Conservation (phyloP, 257 asterid genomes). For the Nemophila menziesii region DNA sequence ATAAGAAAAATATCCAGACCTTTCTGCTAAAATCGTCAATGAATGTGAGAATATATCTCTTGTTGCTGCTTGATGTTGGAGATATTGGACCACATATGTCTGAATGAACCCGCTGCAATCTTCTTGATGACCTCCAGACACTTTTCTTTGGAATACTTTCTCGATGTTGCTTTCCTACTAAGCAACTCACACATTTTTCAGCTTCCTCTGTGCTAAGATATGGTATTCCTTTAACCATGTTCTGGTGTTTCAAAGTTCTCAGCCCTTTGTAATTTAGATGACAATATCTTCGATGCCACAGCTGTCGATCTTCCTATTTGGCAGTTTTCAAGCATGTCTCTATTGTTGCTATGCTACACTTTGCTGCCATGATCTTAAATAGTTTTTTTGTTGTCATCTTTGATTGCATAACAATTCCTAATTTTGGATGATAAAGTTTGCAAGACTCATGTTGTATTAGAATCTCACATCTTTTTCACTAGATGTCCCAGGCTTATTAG, state of each 20-base stretch:
- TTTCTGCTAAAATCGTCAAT: constrained; percentile 1
- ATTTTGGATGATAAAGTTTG: neutral
- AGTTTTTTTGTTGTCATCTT: neutral
- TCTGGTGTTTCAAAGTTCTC: neutral
- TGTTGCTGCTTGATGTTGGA: neutral
- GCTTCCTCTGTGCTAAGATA: neutral
- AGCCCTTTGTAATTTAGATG: neutral
- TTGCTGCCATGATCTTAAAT: neutral
- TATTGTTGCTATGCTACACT: neutral
- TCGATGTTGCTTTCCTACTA: constrained; percentile 2
- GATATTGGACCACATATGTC: neutral
- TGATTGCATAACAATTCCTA: neutral
- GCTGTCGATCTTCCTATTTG: neutral
- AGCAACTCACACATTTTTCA: neutral
- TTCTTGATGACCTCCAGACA: neutral
- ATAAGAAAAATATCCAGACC: neutral
- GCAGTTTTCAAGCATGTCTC: neutral
- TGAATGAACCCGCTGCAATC: neutral
- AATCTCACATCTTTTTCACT: neutral
- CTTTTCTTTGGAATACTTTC: neutral
- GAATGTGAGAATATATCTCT: neutral
- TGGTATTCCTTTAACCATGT: neutral
- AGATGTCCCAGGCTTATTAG: neutral
- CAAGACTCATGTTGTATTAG: neutral
- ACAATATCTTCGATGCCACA: neutral